These are phyloP conservation scores for Phtheirospermum japonicum DNA, from an alignment of 257 asterid species.

Conservation along the genomic window DNA sequence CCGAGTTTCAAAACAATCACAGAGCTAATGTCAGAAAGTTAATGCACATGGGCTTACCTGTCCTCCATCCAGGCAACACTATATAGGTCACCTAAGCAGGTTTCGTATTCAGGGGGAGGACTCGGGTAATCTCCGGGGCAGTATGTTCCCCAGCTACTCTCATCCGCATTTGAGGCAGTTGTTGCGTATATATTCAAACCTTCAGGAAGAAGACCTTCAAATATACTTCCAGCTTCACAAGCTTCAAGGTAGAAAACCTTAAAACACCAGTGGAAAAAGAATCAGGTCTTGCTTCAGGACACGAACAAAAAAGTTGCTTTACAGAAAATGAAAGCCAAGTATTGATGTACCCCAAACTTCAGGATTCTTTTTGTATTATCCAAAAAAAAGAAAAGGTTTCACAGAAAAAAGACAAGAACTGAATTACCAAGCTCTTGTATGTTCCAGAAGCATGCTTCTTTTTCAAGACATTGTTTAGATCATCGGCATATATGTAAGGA, in stretches of 20 bases:
- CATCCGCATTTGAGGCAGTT: constrained; percentile 93
- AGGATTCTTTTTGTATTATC: no score
- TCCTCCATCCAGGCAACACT: constrained; percentile 91
- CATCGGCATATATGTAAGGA: background rate
- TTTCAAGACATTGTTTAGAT: background rate
- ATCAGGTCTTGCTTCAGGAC: no score
- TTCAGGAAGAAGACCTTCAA: constrained; percentile 89
- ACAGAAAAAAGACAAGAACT: no score
- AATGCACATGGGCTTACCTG: no score
- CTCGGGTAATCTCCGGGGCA: constrained; percentile 85
- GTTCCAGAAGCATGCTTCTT: no score
- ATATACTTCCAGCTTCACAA: constrained; percentile 93
- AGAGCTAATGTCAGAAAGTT: no score
- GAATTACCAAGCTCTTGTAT: constrained; percentile 30
- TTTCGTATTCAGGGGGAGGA: constrained; percentile 77
- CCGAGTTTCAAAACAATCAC: no score
- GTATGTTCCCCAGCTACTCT: constrained; percentile 94
- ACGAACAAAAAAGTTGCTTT: no score
- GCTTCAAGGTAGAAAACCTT: constrained; percentile 97
- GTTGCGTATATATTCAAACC: constrained; percentile 87
- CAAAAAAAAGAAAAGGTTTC: no score
- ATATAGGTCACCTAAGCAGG: constrained; percentile 94
- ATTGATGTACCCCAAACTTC: no score
- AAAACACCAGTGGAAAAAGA: no score
- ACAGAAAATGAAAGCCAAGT: no score